These are phyloP conservation scores for Pythium grandisporangium DNA, from an alignment of 352 stramenopile genomes.

Conservation along the genomic window DNA sequence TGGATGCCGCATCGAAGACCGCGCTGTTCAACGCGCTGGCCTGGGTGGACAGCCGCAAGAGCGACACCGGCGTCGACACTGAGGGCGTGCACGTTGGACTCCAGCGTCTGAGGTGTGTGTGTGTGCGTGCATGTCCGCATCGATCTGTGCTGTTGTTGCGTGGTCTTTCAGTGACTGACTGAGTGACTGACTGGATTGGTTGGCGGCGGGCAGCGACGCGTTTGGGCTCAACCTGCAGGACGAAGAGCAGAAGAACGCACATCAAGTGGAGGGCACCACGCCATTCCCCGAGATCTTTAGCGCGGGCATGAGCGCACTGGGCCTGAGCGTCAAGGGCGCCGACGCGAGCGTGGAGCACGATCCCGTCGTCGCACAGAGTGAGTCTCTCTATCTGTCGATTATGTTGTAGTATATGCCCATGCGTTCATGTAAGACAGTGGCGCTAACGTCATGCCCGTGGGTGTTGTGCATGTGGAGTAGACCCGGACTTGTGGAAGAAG, in stretches of 20 bases:
- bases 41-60: conserved; percentile 65
- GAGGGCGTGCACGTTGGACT: conserved; percentile 63
- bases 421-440: too few relatives aligned
- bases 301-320: conserved; percentile 52
- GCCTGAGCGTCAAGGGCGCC: conserved; percentile 31
- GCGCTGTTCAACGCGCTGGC: conserved; percentile 68
- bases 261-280: conserved; percentile 28
- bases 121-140: too few relatives aligned
- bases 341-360: conserved; percentile 24
- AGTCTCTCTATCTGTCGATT: background rate
- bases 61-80: conserved; percentile 30
- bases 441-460: too few relatives aligned
- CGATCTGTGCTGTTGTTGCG: too few relatives aligned
- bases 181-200: too few relatives aligned
- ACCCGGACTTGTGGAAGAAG: conserved; percentile 82
- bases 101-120: conserved; percentile 43
- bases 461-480: conserved; percentile 14
- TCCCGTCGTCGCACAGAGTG: conserved; percentile 70
- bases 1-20: conserved; percentile 28
- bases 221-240: conserved; percentile 59
- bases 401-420: background rate
- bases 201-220: conserved; percentile 32
- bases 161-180: too few relatives aligned
- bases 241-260: conserved; percentile 33
- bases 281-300: conserved; percentile 65